Evolutionary conservation across 2,329 filamentous ascomycete species (phyloP).

Genomic region (Didymella glomerata): DNA sequence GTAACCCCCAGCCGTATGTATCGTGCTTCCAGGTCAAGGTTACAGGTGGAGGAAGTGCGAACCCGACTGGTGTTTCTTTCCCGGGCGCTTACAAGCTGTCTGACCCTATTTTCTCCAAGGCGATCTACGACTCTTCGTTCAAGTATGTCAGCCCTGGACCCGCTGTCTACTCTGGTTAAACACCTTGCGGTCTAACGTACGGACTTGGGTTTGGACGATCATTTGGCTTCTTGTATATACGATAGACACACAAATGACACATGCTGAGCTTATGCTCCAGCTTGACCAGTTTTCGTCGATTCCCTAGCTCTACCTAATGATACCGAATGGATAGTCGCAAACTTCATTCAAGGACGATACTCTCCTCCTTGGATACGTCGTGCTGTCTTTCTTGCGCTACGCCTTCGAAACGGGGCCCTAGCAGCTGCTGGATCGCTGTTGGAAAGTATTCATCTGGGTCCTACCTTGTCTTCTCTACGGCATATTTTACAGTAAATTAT

Average conservation of each 20-base stretch:
- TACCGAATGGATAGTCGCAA: no score
- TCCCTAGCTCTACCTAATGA: no score
- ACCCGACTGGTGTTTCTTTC: conserved; percentile 45
- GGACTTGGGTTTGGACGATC: neutral
- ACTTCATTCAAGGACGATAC: no score
- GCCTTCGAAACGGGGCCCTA: neutral
- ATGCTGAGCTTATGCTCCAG: neutral
- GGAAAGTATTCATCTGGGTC: neutral
- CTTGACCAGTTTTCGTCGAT: neutral
- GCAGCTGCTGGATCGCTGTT: neutral
- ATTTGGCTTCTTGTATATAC: neutral
- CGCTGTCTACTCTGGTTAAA: conserved; percentile 45
- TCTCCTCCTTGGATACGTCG: neutral
- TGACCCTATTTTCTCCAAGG: conserved; percentile 46
- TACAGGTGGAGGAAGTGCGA: conserved; percentile 46
- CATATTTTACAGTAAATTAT: neutral
- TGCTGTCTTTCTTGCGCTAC: neutral
- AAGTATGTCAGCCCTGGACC: conserved; percentile 49
- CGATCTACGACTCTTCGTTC: conserved; percentile 47
- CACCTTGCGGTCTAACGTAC: neutral
- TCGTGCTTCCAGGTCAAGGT: conserved; percentile 52
- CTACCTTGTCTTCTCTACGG: neutral
- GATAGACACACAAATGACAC: neutral
- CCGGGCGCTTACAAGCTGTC: conserved; percentile 47
- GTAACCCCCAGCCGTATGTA: conserved; percentile 47